Conservation (phyloP, 495 filamentous ascomycete species). For the Aspergillus asperescens region DNA sequence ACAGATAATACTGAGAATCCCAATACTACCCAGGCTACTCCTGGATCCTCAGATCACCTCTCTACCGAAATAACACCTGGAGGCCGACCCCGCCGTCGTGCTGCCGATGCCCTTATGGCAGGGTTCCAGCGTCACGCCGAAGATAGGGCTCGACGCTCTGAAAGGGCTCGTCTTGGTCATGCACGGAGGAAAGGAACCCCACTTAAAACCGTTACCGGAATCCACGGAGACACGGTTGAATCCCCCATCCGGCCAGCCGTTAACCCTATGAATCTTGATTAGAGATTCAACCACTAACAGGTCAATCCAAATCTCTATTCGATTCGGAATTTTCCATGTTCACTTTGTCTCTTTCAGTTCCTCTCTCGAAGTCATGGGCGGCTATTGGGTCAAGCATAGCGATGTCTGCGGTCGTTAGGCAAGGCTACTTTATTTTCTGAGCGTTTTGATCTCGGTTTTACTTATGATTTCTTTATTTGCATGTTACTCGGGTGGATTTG, state of each 20-base stretch:
- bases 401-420: neutral
- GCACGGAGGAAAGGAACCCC: constrained; percentile 15
- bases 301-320: too few species aligned
- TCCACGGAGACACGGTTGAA: neutral
- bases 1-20: neutral
- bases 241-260: neutral
- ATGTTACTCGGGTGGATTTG: neutral
- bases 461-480: too few species aligned
- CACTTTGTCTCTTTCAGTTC: neutral
- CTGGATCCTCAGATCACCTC: constrained; percentile 3
- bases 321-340: neutral
- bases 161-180: constrained; percentile 16
- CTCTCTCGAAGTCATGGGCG: constrained; percentile 1
- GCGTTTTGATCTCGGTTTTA: too few species aligned
- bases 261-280: neutral
- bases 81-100: constrained; percentile 22
- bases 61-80: constrained; percentile 13
- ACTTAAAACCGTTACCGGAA: neutral
- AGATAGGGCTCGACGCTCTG: constrained; percentile 17
- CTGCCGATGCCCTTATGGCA: constrained; percentile 18
- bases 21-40: neutral
- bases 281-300: too few species aligned
- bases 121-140: constrained; percentile 20
- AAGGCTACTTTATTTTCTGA: neutral
- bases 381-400: constrained; percentile 7